Evolutionary conservation across 495 filamentous ascomycete genomes (phyloP), one percentile per base, ranked within the genome.

Genomic region (Neurospora sp.): DNA sequence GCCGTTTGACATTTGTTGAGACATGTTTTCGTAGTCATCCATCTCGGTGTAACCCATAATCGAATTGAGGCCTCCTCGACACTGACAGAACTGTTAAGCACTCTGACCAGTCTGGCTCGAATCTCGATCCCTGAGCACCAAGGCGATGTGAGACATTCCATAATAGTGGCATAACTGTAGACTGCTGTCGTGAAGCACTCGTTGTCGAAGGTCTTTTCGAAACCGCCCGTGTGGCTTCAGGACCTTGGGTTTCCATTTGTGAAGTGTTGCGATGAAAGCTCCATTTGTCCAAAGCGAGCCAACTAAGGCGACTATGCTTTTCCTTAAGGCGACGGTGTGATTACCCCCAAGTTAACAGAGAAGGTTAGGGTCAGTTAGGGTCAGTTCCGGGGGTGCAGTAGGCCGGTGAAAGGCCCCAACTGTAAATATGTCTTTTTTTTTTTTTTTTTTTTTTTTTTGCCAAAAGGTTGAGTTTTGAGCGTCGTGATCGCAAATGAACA

Each of bases 181-280:
- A 4, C n/a, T 7, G 20, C 4, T 14, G 10, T 59, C 12, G 48
- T 59, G 5, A 59, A 59, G 20, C 48, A 27, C 53, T 35, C 6
- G 53, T 61, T 9, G 72, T 75, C 45, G 22, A 77, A 39, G 42
- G 40, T 35, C 7, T 22, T 27, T 16, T 76, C 72, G 27, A 75
- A 71, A 69, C 48, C 68, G 39, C 22, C 69, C n/a, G 48, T 53
- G n/a, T 74, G 69, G n/a, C 44, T 73, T 16, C 68, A 74, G 53
- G 74, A 77, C 61, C 71, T 16, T 18, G 37, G 12, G 4, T 31
- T 31, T 31, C 27, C 27, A 31, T 31, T 31, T 31, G 27, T 31
- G 27, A 27, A 27, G 27, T 31, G 27, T 31, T 31, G 27, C 27
- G 27, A 31, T 31, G 27, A 31, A 31, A 31, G 27, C 27, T 31